These are phyloP conservation scores for Lepidium aucheri DNA, from an alignment of 345 rosid species.

Conservation along the genomic window DNA sequence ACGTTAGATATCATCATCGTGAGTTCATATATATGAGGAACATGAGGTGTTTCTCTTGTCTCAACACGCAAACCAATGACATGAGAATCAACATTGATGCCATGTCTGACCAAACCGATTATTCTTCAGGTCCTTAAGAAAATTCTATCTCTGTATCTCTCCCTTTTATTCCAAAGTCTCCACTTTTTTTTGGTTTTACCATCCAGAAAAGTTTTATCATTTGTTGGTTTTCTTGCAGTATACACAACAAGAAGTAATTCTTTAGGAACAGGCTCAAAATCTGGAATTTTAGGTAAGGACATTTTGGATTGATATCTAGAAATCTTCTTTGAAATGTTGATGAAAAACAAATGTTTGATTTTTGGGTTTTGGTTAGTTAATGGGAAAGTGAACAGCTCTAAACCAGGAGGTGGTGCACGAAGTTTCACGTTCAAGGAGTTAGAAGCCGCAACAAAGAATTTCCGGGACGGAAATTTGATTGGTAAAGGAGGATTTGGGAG, in stretches of 20 bases:
- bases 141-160: background rate
- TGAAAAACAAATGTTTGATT: background rate
- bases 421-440: constrained; percentile 83
- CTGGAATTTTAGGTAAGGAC: constrained; percentile 25
- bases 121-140: constrained; percentile 39
- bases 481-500: constrained; percentile 97
- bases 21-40: background rate
- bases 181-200: background rate
- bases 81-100: constrained; percentile 53
- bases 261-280: constrained; percentile 9
- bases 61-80: constrained; percentile 37
- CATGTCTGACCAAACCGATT: constrained; percentile 28
- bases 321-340: background rate
- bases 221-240: constrained; percentile 6
- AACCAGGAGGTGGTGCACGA: constrained; percentile 44
- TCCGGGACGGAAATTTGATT: constrained; percentile 58
- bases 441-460: constrained; percentile 64
- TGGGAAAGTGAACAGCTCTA: constrained; percentile 32
- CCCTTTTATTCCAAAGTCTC: background rate
- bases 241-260: constrained; percentile 21
- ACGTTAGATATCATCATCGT: background rate
- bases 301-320: background rate
- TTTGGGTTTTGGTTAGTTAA: constrained; percentile 18
- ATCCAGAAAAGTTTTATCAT: background rate
- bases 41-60: constrained; percentile 85